Evolutionary conservation across 208 protist genomes (phyloP).

Genomic region (Balamuthia mandrillaris): DNA sequence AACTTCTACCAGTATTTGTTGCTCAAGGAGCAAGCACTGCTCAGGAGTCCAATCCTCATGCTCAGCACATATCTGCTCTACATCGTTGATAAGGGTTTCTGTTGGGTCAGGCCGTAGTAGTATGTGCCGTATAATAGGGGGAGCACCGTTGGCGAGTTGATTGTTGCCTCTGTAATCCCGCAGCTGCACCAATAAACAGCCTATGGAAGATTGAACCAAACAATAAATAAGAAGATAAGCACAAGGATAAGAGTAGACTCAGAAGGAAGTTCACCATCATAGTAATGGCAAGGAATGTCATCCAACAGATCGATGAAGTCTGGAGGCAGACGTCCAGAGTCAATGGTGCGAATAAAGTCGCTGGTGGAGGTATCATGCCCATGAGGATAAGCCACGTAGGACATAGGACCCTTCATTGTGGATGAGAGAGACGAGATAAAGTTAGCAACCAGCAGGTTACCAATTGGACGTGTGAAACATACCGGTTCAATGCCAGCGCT

Average conservation of each 20-base stretch:
- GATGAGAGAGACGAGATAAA: no score
- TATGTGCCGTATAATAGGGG: not conserved
- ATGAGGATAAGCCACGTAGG: slow-evolving; percentile 23
- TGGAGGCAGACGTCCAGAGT: slow-evolving; percentile 3
- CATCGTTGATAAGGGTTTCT: slow-evolving; percentile 32
- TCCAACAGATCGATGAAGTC: slow-evolving; percentile 37
- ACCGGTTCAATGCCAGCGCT: not conserved
- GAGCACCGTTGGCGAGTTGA: not conserved
- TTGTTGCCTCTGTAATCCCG: not conserved
- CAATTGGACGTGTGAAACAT: not conserved
- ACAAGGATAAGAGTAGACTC: no score
- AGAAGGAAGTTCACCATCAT: not conserved
- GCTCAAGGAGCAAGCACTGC: slow-evolving; percentile 6
- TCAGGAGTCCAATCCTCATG: slow-evolving; percentile 26
- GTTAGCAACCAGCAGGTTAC: no score
- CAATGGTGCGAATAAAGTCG: slow-evolving; percentile 31
- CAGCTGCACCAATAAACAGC: slow-evolving; percentile 15
- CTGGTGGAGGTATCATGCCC: slow-evolving; percentile 33
- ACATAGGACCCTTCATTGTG: no score
- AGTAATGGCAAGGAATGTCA: slow-evolving; percentile 24
- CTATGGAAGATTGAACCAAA: not conserved
- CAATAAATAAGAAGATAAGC: not conserved
- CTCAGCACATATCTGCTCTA: slow-evolving; percentile 30
- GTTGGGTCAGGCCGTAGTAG: slow-evolving; percentile 33
- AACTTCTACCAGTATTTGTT: slow-evolving; percentile 5